Conservation (phyloP, 2,329 filamentous ascomycete species). For the Coniochaeta hoffmannii region DNA sequence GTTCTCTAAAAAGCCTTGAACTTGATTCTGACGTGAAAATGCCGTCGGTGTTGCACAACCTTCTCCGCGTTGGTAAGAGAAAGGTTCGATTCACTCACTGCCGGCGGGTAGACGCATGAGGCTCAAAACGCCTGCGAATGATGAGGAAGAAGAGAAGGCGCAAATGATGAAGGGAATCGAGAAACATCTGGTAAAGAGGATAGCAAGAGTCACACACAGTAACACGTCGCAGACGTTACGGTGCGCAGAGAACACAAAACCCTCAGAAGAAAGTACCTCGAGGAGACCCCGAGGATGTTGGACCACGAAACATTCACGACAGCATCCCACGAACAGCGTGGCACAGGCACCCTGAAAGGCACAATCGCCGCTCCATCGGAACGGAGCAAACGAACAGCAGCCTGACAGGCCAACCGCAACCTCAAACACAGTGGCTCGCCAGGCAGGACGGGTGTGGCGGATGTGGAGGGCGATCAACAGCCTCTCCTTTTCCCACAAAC, state of each 20-base stretch:
- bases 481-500: background rate
- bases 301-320: background rate
- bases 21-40: background rate
- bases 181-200: background rate
- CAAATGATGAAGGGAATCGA: background rate
- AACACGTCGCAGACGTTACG: background rate
- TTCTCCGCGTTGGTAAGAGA: background rate
- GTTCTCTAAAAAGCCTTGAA: background rate
- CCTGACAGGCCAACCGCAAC: background rate
- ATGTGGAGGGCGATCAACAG: background rate
- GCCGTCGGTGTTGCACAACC: background rate
- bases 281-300: background rate
- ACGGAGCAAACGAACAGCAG: background rate
- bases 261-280: background rate
- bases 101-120: background rate
- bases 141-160: background rate
- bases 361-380: background rate
- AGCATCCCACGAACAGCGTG: background rate
- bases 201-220: background rate
- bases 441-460: background rate
- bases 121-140: background rate
- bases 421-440: background rate
- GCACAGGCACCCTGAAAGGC: background rate
- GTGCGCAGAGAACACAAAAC: background rate
- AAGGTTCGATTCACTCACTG: background rate